Conservation (phyloP, 345 rosid genomes). For the Salix suchowensis region DNA sequence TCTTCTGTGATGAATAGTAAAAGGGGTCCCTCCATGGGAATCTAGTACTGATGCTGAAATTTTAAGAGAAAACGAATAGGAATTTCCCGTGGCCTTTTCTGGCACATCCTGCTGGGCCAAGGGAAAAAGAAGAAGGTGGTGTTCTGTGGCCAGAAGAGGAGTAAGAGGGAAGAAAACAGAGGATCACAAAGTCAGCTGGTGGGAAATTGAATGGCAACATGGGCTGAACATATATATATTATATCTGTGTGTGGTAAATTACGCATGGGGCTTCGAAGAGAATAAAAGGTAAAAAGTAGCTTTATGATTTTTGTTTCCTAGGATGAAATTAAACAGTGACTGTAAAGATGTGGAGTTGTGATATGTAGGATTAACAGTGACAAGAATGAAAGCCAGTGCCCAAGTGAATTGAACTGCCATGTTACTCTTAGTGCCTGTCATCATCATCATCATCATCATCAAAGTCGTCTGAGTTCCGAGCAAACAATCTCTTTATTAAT, state of each 20-base stretch:
- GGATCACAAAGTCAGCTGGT: neutral
- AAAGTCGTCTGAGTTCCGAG: neutral
- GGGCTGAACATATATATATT: no score
- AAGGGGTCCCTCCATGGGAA: conserved; percentile 16
- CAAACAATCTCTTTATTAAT: neutral
- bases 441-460: neutral
- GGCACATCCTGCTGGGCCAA: neutral
- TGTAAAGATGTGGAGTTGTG: neutral
- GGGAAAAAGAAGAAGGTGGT: neutral
- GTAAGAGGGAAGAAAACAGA: neutral
- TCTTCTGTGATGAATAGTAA: conserved; percentile 11
- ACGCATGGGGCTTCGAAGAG: neutral
- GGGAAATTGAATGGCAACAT: neutral
- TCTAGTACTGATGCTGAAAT: conserved; percentile 13
- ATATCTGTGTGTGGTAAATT: neutral
- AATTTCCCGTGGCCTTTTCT: neutral
- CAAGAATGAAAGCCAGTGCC: neutral
- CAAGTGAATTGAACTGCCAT: neutral
- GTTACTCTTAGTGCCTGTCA: neutral
- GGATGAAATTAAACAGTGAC: neutral
- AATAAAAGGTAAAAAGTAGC: neutral
- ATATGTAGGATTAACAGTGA: neutral
- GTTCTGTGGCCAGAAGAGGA: neutral
- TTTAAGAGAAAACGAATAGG: conserved; percentile 5
- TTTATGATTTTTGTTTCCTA: neutral